A percentile compares a stretch with the other conserved stretches of the same genome.
Evolutionary conservation across 768 basidiomycete genomes (phyloP).

Genomic region (Collybia sordida): DNA sequence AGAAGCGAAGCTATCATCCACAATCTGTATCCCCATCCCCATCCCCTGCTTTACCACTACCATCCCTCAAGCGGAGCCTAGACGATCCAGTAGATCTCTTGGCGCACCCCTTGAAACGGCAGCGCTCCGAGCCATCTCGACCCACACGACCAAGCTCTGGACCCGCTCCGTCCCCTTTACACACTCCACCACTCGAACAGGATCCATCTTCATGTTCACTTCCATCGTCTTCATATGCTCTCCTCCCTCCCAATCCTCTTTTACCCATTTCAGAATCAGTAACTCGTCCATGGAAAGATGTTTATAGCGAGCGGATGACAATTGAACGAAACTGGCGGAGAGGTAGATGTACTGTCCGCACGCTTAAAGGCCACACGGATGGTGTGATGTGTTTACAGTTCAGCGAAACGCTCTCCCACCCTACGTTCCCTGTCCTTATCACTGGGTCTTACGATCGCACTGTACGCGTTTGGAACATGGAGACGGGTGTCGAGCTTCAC

Average conservation of each 20-base stretch:
- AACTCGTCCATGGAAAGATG: slow-evolving; percentile 96
- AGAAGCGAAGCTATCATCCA: slow-evolving; percentile 50
- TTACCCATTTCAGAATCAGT: slow-evolving; percentile 29
- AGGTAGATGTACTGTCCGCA: slow-evolving; percentile 82
- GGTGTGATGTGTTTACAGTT: slow-evolving; percentile 98
- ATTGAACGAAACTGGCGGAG: slow-evolving; percentile 98
- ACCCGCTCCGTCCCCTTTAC: slow-evolving; percentile 10
- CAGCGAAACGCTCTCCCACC: slow-evolving; percentile 78
- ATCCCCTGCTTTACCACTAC: slow-evolving; percentile 11
- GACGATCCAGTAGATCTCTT: slow-evolving; percentile 19
- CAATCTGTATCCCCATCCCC: slow-evolving; percentile 23
- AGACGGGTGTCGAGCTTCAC: slow-evolving; percentile 81
- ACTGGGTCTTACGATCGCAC: slow-evolving; percentile 98
- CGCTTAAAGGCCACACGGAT: slow-evolving; percentile 90
- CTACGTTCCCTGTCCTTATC: slow-evolving; percentile 90
- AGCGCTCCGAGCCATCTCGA: slow-evolving; percentile 31
- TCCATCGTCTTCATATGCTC: slow-evolving; percentile 10
- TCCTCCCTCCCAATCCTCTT: slow-evolving; percentile 30
- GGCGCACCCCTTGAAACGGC: slow-evolving; percentile 51
- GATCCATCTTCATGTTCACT: slow-evolving; percentile 4
- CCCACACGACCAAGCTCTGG: slow-evolving; percentile 8
- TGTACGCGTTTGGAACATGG: slow-evolving; percentile 94
- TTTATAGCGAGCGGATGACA: slow-evolving; percentile 95
- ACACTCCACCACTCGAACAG: slow-evolving; percentile 8
- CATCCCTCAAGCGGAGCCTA: slow-evolving; percentile 36